Percentiles rank a stretch among this genome's conserved stretches.
phyloP scores from a whole-genome alignment of 1,284 basidiomycete genomes.

The Porogramme epimiltina region DNA sequence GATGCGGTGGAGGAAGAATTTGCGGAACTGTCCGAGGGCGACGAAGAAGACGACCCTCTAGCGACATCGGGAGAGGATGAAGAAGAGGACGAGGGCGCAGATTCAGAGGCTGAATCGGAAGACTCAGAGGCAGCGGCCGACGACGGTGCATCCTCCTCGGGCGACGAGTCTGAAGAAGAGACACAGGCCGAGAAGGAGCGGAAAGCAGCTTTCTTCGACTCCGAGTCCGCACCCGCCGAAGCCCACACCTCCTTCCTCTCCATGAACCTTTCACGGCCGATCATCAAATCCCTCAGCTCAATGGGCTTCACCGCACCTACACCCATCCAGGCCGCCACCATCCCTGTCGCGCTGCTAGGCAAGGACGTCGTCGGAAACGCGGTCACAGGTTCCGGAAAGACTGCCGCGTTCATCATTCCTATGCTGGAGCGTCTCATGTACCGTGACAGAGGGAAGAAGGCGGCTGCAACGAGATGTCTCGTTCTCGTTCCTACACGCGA shows the following conservation, averaged over 20 bases:
- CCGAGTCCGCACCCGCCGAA: slow-evolving; percentile 49
- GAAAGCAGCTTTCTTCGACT: slow-evolving; percentile 86
- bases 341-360: slow-evolving; percentile 90
- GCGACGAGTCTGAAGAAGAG: slow-evolving; percentile 62
- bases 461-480: slow-evolving; percentile 91
- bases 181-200: slow-evolving; percentile 74
- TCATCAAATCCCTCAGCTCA: slow-evolving; percentile 84
- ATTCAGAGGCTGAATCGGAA: slow-evolving; percentile 35
- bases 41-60: slow-evolving; percentile 47
- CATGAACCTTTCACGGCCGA: slow-evolving; percentile 88
- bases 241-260: slow-evolving; percentile 73
- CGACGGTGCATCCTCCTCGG: slow-evolving; percentile 38
- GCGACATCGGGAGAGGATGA: slow-evolving; percentile 46
- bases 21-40: slow-evolving; percentile 15
- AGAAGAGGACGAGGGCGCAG: neutral
- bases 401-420: slow-evolving; percentile 94
- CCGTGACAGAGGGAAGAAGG: slow-evolving; percentile 82
- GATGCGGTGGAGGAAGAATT: slow-evolving; percentile 25
- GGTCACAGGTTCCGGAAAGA: slow-evolving; percentile 96
- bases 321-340: slow-evolving; percentile 92
- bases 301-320: slow-evolving; percentile 88
- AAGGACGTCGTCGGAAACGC: slow-evolving; percentile 96
- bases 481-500: slow-evolving; percentile 94
- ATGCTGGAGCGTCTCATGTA: slow-evolving; percentile 91
- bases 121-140: slow-evolving; percentile 39